Evolutionary conservation across 1,284 basidiomycete genomes (phyloP), one percentile per base, ranked within the genome.

Genomic region (Trametes hirsuta): DNA sequence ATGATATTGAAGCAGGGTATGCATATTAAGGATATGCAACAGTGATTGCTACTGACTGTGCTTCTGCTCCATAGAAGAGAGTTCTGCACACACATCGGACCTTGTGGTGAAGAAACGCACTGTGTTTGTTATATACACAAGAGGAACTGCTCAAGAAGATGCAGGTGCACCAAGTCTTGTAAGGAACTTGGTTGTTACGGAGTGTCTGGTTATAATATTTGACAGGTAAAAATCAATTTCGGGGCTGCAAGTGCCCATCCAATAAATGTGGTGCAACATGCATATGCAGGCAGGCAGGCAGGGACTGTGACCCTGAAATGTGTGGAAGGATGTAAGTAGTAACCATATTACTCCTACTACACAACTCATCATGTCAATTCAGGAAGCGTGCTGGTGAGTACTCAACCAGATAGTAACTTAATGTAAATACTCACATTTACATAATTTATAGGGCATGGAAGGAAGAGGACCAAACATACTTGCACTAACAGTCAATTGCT

Each of bases 71-170:
- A 40, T 12, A 14, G 9, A 22, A 40, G 4, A 18, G 58, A 59
- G 2, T 75, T 76, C 39, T 83, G 81, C 55, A 47, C 61, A 30
- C 81, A 82, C 59, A n/a, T 39, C 35, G 81, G 81, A 0, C 73
- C 76, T 3, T 82, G 80, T 58, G 68, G 63, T 21, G 55, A 42
- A 24, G 48, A 50, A n/a, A 49, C 66, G 2, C 34, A 64, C 0
- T 82, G 81, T 56, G 48, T 45, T 8, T 83, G 81, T 66, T 72
- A 63, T 40, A 56, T 58, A 21, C 71, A 53, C 2, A 53, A 46
- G 0, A 40, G 46, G 2, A 56, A 66, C 24, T 74, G 73, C 39
- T 55, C 59, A n/a, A 59, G 65, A 39, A 65, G 52, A 2, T 83
- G 82, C 61, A 69, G 66, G 35, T 83, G 81, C 59, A 55, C 51